Base-by-base conservation (phyloP, 129 eudicot species). In the carrot (Daucus carota) region DNA sequence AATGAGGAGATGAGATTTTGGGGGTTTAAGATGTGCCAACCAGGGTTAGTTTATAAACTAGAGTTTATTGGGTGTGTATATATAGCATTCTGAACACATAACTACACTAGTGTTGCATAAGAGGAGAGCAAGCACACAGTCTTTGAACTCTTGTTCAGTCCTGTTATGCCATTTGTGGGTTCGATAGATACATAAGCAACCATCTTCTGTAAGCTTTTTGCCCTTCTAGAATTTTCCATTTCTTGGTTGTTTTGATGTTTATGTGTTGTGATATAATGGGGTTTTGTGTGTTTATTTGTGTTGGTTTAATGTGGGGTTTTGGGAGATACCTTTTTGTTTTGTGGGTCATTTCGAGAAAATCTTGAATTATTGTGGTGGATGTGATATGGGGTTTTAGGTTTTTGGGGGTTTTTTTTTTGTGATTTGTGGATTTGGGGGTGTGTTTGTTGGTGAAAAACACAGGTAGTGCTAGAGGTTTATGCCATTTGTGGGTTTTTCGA, bases 31-130 rank as follows among this genome's bases (percentile, higher is more conserved):
- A 57, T 12, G 65, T 7, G 32, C 6, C 0, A 66, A 66, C 72
- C 43, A 66, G 32, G 72, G 72, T 66, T 32, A 66, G 72, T 36
- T 0, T 18, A 66, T 26, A 33, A 66, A 66, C 72, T 20, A 66
- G 24, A 66, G 72, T 66, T 66, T 16, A 32, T 7, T 6, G 5
- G 22, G 42, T 66, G n/a, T 36, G 42, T 66, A 66, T 66, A 66
- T 66, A 66, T 57, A 33, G 72, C 72, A 66, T 66, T 66, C 72
- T 29, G 42, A 66, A 66, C 72, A 66, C 72, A 57, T n/a, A 57
- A 10, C 65, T 9, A 8, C 24, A 52, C 59, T 17, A 50, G 10
- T 20, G 17, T 17, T 22, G 20, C 63, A 57, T 57, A 57, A 3
- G 4, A 45, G 18, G 31, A 24, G 65, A n/a, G 65, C 65, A 57